Percentiles rank a stretch among this genome's conserved stretches.
Conservation (phyloP, 345 rosid genomes). For the Carallia brachiata region DNA sequence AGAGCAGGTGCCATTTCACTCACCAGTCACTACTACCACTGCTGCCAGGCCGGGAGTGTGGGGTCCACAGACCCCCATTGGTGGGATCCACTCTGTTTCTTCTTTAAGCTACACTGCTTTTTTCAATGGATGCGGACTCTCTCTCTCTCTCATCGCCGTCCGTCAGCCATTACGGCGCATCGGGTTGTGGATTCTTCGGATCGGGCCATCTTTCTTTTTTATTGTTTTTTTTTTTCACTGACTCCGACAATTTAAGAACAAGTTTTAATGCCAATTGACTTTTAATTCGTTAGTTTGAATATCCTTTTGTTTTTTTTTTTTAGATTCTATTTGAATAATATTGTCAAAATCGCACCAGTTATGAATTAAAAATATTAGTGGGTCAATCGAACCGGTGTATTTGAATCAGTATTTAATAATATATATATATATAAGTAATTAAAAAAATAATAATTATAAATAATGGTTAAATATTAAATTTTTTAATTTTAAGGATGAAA, state of each 20-base stretch:
- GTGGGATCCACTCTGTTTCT: constrained; percentile 45
- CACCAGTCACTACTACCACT: background rate
- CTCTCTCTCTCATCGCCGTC: background rate
- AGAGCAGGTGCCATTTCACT: background rate
- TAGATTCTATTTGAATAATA: no score
- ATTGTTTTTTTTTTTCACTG: background rate
- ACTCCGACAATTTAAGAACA: background rate
- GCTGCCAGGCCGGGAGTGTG: constrained; percentile 1
- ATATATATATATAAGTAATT: no score
- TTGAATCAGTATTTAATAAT: no score
- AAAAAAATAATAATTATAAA: no score
- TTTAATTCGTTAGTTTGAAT: no score
- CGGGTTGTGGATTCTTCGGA: constrained; percentile 10
- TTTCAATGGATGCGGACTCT: constrained; percentile 26
- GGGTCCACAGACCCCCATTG: constrained; percentile 24
- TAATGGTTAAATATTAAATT: no score
- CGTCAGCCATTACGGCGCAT: background rate
- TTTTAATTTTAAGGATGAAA: no score
- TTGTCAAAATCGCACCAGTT: no score
- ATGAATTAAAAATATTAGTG: no score
- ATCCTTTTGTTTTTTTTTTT: no score
- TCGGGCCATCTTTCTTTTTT: background rate
- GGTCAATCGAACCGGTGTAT: no score
- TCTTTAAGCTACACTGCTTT: constrained; percentile 55
- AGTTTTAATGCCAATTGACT: no score